Percentiles rank a stretch among this genome's conserved stretches.
Conservation (phyloP, 805 yeast species). For the Saccharomycopsis olivae region DNA sequence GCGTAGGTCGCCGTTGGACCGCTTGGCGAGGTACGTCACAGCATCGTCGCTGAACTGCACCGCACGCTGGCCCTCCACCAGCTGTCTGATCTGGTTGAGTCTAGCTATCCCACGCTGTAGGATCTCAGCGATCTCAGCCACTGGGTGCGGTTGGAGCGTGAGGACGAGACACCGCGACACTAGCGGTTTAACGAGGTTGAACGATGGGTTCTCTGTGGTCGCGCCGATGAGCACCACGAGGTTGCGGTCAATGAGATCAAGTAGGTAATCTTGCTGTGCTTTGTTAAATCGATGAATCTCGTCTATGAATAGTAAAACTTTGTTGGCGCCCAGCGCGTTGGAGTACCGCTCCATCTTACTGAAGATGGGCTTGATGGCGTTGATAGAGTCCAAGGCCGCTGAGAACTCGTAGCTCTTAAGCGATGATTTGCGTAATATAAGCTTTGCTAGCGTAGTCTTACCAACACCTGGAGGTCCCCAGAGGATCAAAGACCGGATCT, state of each 20-base stretch:
- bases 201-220: conserved; percentile 93
- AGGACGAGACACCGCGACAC: conserved; percentile 78
- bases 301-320: conserved; percentile 74
- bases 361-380: conserved; percentile 10
- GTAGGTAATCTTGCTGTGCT: conserved; percentile 77
- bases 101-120: conserved; percentile 47
- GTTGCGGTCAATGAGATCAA: conserved; percentile 81
- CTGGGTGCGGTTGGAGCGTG: conserved; percentile 44
- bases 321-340: conserved; percentile 34
- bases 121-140: conserved; percentile 41
- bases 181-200: conserved; percentile 71
- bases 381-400: conserved; percentile 41
- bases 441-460: conserved; percentile 77
- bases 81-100: conserved; percentile 48
- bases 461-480: conserved; percentile 97
- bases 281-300: conserved; percentile 86
- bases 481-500: conserved; percentile 74
- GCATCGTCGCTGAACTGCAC: conserved; percentile 46
- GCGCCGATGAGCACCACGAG: conserved; percentile 81
- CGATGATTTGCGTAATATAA: conserved; percentile 26
- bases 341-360: conserved; percentile 27
- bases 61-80: conserved; percentile 38
- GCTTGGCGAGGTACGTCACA: conserved; percentile 54
- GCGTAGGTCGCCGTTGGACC: conserved; percentile 85
- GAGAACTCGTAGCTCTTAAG: conserved; percentile 63